A percentile compares a stretch with the other conserved stretches of the same genome.
Conservation (phyloP, 2,329 filamentous ascomycete genomes). For the Curvularia lunata region DNA sequence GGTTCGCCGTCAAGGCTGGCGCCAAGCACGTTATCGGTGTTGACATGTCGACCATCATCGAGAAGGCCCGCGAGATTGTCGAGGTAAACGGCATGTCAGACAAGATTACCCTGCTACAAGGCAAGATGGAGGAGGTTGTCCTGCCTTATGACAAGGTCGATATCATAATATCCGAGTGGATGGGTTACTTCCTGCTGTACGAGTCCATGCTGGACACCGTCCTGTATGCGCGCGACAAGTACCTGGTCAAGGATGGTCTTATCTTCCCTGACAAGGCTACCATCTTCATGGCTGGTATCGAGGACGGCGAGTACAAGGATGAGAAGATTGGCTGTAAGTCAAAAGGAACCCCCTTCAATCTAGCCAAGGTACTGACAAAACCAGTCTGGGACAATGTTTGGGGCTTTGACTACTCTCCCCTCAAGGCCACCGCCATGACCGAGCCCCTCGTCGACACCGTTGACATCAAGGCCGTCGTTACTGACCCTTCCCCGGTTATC, state of each 20-base stretch:
- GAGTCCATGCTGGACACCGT: slow-evolving; percentile 99
- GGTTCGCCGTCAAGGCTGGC: slow-evolving; percentile 95
- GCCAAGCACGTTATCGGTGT: slow-evolving; percentile 99
- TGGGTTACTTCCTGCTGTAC: slow-evolving; percentile 99
- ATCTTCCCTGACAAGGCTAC: slow-evolving; percentile 99
- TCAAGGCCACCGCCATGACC: slow-evolving; percentile 91
- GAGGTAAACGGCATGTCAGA: slow-evolving; percentile 87
- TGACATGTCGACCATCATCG: slow-evolving; percentile 99
- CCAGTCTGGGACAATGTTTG: slow-evolving; percentile 99
- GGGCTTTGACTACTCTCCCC: slow-evolving; percentile 93
- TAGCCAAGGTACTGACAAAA: slow-evolving; percentile 1
- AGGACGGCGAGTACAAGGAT: slow-evolving; percentile 99
- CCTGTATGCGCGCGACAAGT: slow-evolving; percentile 92
- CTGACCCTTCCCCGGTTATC: slow-evolving; percentile 83
- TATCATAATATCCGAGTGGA: slow-evolving; percentile 99
- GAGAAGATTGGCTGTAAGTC: slow-evolving; percentile 94
- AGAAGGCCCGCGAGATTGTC: slow-evolving; percentile 97
- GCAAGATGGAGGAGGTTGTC: slow-evolving; percentile 99
- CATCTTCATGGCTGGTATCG: slow-evolving; percentile 95
- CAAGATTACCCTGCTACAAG: slow-evolving; percentile 97
- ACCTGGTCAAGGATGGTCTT: slow-evolving; percentile 82
- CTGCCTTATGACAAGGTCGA: slow-evolving; percentile 95
- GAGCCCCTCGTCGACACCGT: slow-evolving; percentile 98
- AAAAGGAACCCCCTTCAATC: background rate
- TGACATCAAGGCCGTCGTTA: slow-evolving; percentile 95